These are phyloP conservation scores for Candida silvatica DNA, from an alignment of 805 yeast species.

Conservation along the genomic window DNA sequence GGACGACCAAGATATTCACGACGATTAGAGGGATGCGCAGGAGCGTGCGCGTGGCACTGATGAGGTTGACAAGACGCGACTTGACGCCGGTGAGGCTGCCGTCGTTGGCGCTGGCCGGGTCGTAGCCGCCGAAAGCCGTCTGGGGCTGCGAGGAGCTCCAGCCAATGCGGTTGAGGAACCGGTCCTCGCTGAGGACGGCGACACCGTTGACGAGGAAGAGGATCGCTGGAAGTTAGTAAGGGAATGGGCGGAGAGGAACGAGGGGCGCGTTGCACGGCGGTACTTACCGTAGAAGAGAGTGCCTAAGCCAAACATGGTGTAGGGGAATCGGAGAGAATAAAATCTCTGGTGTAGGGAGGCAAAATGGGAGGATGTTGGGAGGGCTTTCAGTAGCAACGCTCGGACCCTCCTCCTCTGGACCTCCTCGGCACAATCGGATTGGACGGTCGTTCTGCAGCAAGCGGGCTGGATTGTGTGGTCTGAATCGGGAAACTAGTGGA, in stretches of 20 bases:
- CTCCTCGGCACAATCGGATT: no score
- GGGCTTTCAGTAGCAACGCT: no score
- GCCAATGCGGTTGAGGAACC: conserved; percentile 43
- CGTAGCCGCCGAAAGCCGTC: conserved; percentile 19
- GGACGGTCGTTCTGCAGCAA: no score
- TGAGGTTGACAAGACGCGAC: conserved; percentile 40
- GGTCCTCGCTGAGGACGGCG: conserved; percentile 52
- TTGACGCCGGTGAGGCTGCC: conserved; percentile 28
- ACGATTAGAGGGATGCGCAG: conserved; percentile 48
- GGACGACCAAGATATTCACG: conserved; percentile 39
- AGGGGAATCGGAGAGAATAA: not conserved
- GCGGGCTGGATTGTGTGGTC: no score
- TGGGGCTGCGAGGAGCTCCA: conserved; percentile 27
- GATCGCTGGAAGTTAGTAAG: conserved; percentile 23
- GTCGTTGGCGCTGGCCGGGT: conserved; percentile 5
- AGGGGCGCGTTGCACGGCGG: not conserved
- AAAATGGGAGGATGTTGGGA: no score
- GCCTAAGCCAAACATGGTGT: conserved; percentile 46
- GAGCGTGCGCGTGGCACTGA: conserved; percentile 51
- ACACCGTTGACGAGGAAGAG: conserved; percentile 47
- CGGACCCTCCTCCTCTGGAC: no score
- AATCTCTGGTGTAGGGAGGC: not conserved
- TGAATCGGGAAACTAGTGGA: no score
- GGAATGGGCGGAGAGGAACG: not conserved
- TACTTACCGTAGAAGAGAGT: conserved; percentile 37